Percentiles rank a stretch among this genome's conserved stretches.
Conservation (phyloP, 192 early-diverging fungal species). For the Glomus cerebriforme region DNA sequence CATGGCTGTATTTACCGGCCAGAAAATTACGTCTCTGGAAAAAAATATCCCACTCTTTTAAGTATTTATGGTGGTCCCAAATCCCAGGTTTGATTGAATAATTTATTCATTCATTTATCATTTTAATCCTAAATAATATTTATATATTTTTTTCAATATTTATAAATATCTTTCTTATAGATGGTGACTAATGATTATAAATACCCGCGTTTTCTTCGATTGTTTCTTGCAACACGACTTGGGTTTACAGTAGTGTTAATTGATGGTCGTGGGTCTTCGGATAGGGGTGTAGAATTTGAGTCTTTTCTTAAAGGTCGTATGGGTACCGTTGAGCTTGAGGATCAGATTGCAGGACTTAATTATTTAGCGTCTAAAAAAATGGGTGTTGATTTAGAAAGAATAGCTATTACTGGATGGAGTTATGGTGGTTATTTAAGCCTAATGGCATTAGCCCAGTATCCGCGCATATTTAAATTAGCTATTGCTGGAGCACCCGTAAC, state of each 20-base stretch:
- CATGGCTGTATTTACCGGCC: conserved; percentile 66
- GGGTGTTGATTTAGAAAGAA: conserved; percentile 59
- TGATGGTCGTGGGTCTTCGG: conserved; percentile 67
- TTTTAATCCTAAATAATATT: background rate
- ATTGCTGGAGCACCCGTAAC: conserved; percentile 75
- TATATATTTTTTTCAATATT: background rate
- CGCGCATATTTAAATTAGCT: conserved; percentile 61
- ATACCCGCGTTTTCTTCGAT: conserved; percentile 59
- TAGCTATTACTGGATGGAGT: conserved; percentile 75
- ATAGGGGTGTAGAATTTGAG: conserved; percentile 67
- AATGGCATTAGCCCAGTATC: conserved; percentile 61
- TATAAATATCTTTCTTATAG: background rate
- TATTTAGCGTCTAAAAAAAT: conserved; percentile 43
- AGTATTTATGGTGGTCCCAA: conserved; percentile 75
- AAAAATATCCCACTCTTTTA: conserved; percentile 63
- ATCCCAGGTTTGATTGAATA: conserved; percentile 44
- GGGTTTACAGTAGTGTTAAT: conserved; percentile 63
- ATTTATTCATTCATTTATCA: background rate
- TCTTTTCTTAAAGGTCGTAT: conserved; percentile 50
- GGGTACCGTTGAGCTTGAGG: conserved; percentile 62
- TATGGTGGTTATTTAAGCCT: conserved; percentile 76
- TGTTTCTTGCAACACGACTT: conserved; percentile 55
- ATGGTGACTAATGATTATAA: conserved; percentile 75
- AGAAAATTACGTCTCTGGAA: conserved; percentile 42
- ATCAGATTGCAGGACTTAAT: conserved; percentile 63